Evolutionary conservation across 2,329 filamentous ascomycete species (phyloP), one percentile per base, ranked within the genome.

Genomic region (Botrytis cinerea): DNA sequence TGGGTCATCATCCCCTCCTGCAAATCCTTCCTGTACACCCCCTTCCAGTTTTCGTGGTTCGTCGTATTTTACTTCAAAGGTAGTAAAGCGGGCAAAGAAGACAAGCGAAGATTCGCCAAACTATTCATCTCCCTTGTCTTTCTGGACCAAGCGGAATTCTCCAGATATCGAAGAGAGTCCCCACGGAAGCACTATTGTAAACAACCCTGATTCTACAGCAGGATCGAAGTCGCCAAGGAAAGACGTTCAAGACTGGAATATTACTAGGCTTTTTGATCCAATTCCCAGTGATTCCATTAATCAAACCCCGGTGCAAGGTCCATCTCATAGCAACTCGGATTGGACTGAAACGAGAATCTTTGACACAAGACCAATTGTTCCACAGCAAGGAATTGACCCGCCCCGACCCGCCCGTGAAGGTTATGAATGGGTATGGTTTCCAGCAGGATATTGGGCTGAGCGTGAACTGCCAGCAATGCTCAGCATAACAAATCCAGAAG

Each of bases 371-470:
- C 51, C 62, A 59, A 12, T 38, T 48, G 54, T 48, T 25, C n/a
- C 73, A 66, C 25, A 70, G 73, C 63, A 68, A 28, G 67, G 74
- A 10, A 73, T 73, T 69, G 87, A 90, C 73, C 88, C 88, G 4
- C 88, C 88, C 38, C 85, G 88, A 2, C 84, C 86, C n/a, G 81
- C 88, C 71, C 85, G 81, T 67, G 83, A 86, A 62, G 87, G 88
- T 59, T 84, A 81, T 77, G 88, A 90, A 81, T 90, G 87, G 88
- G 88, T 90, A 38, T 90, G 88, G 88, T 89, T 88, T 78, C 88
- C 88, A 1, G 86, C 85, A 70, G 88, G 88, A 9, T 90, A 88
- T 78, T 90, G 87, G 88, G 88, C 88, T n/a, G 88, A 90, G 80
- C 83, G 88, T n/a, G 82, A 85, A 75, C 75, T 81, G n/a, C 66